Evolutionary conservation across 306 rosid species (phyloP), one percentile per base, ranked within the genome.

Genomic region (Echinosophora koreensis): DNA sequence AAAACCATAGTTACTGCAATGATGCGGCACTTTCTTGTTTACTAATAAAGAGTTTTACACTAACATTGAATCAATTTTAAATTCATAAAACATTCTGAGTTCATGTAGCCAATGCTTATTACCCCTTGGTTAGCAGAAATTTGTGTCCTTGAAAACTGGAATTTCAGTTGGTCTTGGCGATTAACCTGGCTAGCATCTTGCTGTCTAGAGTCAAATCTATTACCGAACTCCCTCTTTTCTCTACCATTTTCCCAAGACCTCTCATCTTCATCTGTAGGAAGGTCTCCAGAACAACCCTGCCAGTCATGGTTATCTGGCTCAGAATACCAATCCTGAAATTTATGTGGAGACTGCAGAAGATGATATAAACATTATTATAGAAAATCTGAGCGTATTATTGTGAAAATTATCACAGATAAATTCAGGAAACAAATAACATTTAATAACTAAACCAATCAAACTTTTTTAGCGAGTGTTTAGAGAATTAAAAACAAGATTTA

Each of bases 281-380:
- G 49, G 63, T 84, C 88, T 12, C 89, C 90, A 77, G 94, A 79
- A 3, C 96, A 92, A 71, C 83, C 90, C 77, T 83, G 97, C 97
- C 97, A 93, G 77, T 90, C 94, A 60, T 94, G 91, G 51, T 63
- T 80, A 73, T 93, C 97, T 42, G 90, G 88, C 85, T 93, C 97
- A 61, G 87, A 32, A 79, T 89, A 90, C 54, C 91, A 92, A 74
- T 37, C 71, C 41, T 85, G 93, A 67, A 81, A 47, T 62, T 77
- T 92, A 55, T 34, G 74, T 11, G 81, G 80, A 30, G 83, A 77
- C 97, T 93, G 86, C 74, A 80, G 37, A 59, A 35, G 37, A 61
- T 50, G 30, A 47, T 39, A 9, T 7, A 0, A 39, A 22, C 22
- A 22, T 7, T 39, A 39, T 39, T 39, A 39, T 39, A 7, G 44